Base-by-base conservation (phyloP, 2,329 filamentous ascomycete genomes). In the Furcasterigmium furcatum region DNA sequence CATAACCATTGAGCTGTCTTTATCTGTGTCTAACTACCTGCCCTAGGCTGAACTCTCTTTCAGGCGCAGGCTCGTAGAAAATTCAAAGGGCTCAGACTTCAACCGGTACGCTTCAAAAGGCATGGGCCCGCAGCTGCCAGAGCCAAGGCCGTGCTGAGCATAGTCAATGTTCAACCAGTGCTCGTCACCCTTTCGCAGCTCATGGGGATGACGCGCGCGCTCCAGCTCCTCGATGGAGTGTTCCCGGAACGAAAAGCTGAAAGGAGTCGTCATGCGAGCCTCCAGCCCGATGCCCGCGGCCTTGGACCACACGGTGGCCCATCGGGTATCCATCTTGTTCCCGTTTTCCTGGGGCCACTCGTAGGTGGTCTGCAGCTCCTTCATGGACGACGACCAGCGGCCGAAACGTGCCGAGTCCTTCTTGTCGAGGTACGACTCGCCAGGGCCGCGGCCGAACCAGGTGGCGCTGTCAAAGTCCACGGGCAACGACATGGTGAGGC, bases 321-420 rank as follows among this genome's bases (percentile, higher is more conserved):
- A 78, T 7, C 71, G 64, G 2, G 66, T 68, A 39, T 77, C 74
- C 3, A 67, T 72, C 5, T 72, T 65, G 52, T 80, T 79, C 1
- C 73, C 71, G 46, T 68, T 72, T 49, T 80, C 76, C 53, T 80
- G 76, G 0, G 76, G 77, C 29, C 71, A 73, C 21, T 80, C 77
- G 46, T 77, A 79, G 12, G 63, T 58, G 3, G 68, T 63, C 59
- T 67, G 72, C 12, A 80, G 62, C 2, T 68, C 63, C 8, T 68
- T 65, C 5, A 74, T 57, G 12, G 44, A 53, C 1, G 58, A 52
- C 4, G 53, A 54, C 25, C 58, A 71, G 46, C 65, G 62, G 1
- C 68, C 74, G 1, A 75, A 55, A 1, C 57, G 59, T 40, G 74
- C 70, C 1, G 69, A 70, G 10, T 68, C 51, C 46, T 76, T 76